Base-by-base conservation (phyloP, 345 rosid genomes). In the Syzygium aromaticum region DNA sequence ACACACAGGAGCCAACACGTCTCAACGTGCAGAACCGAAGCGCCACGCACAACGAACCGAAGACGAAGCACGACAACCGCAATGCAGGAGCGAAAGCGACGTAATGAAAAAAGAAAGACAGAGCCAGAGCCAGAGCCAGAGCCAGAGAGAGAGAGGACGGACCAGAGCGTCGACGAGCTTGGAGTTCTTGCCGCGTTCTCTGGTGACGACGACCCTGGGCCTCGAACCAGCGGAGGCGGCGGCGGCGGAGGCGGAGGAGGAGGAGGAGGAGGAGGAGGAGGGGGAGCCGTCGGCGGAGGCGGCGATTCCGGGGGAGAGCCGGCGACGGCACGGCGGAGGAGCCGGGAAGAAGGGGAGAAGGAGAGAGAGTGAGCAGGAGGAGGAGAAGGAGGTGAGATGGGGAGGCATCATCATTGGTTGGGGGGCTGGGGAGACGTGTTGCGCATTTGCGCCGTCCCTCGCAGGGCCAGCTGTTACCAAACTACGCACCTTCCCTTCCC, bases 161-260 rank as follows among this genome's bases (percentile, higher is more conserved):
- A 97, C 99, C 96, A 96, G 93, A 78, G 98, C 96, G 53, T 89
- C 85, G 82, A 97, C 90, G 86, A 97, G 96, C 94, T 95, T 95
- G 84, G 91, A 92, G 91, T 97, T 97, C 88, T 95, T 97, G 93
- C 99, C 99, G 54, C 93, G 94, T 90, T 97, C 99, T 89, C 99
- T 94, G 86, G 99, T 96, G 88, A 97, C 98, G 19, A 97, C 96
- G 59, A 96, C 99, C 86, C 92, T 89, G 23, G 97, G 96, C 86
- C 86, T 90, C 61, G 90, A 88, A 80, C 54, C 77, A 85, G 93
- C 86, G 87, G 86, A 54, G 56, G 54, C 25, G 23, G 86, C 59
- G 40, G 54, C 16, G 40, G n/a, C n/a, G n/a, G n/a, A n/a, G n/a
- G n/a, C n/a, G n/a, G n/a, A n/a, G n/a, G n/a, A n/a, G n/a, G n/a